A percentile compares a stretch with the other conserved stretches of the same genome.
Evolutionary conservation across 495 filamentous ascomycete species (phyloP).

Genomic region (Tuber umbilicatum): DNA sequence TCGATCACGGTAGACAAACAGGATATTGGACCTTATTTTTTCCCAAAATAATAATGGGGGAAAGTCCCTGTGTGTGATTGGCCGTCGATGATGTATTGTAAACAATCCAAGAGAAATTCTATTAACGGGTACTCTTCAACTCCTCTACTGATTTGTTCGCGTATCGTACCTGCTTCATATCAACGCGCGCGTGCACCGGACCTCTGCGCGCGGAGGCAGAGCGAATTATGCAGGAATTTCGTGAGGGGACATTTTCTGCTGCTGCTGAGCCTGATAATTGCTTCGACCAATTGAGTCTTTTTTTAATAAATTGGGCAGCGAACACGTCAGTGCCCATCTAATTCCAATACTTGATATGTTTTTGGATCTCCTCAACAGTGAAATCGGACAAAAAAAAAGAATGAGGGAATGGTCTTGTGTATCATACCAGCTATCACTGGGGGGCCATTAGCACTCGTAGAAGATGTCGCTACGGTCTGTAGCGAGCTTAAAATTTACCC

Average conservation of each 20-base stretch:
- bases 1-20: neutral
- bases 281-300: neutral
- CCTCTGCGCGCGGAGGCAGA: neutral
- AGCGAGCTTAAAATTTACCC: neutral
- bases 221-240: neutral
- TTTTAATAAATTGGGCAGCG: neutral
- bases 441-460: neutral
- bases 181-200: slow-evolving; percentile 12
- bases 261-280: neutral
- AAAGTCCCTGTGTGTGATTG: neutral
- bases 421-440: neutral
- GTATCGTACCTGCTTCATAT: slow-evolving; percentile 24
- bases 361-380: neutral
- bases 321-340: neutral
- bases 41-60: neutral
- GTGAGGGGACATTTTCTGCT: neutral
- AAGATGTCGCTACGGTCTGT: neutral
- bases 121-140: neutral
- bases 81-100: neutral
- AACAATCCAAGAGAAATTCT: neutral
- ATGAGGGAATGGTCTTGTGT: neutral
- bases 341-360: neutral
- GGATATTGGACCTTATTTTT: neutral
- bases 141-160: neutral
- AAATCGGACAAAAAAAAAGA: neutral